These are phyloP conservation scores for Straminergon stramineum DNA, from an alignment of 225 moss, liverwort and hornwort genomes.

Conservation along the genomic window DNA sequence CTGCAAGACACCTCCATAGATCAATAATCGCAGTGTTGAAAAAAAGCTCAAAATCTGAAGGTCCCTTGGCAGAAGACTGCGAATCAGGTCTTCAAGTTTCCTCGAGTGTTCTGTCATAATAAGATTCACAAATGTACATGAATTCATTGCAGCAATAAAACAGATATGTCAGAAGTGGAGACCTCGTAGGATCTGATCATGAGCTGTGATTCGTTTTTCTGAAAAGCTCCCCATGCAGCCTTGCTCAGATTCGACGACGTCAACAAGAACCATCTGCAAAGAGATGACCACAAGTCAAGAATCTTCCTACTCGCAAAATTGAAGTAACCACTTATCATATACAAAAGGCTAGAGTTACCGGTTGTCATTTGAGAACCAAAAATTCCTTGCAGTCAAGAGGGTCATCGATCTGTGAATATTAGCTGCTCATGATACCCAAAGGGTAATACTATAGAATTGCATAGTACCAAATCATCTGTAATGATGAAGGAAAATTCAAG, in stretches of 20 bases:
- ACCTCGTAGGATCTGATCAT: slow-evolving; percentile 99
- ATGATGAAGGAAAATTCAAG: background rate
- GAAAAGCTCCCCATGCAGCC: slow-evolving; percentile 91
- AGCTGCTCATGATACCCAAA: background rate
- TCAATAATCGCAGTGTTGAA: background rate
- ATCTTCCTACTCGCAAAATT: background rate
- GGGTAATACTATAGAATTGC: background rate
- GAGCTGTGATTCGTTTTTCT: slow-evolving; percentile 69
- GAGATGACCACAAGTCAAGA: background rate
- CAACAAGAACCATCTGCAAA: slow-evolving; percentile 73
- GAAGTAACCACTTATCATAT: background rate
- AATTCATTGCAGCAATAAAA: background rate
- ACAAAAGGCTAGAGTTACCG: background rate
- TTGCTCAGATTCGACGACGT: slow-evolving; percentile 96
- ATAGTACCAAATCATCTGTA: background rate
- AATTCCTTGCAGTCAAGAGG: background rate
- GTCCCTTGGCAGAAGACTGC: background rate
- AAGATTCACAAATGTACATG: background rate
- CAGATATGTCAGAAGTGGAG: background rate
- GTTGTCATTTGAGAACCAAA: background rate
- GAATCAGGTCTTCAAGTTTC: background rate
- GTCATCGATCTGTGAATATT: background rate
- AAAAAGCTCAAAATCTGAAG: background rate
- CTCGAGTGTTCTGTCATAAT: background rate
- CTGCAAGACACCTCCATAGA: slow-evolving; percentile 37